A percentile compares a stretch with the other conserved stretches of the same genome.
phyloP scores from a whole-genome alignment of 2,329 filamentous ascomycete species.

The Stachybotrys echinatus region DNA sequence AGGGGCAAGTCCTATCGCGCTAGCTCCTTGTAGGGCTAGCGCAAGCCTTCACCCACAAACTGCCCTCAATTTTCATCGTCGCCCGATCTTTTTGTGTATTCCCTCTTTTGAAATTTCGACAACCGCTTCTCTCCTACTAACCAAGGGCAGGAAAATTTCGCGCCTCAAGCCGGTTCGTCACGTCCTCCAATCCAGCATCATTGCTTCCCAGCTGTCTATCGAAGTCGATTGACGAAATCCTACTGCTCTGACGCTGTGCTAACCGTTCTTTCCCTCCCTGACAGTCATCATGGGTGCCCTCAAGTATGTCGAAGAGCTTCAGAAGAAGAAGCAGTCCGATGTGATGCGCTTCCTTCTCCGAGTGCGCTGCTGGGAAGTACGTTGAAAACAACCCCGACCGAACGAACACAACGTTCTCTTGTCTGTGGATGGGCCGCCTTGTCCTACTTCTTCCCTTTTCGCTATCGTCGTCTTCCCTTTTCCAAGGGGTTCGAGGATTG shows the following conservation, averaged over 20 bases:
- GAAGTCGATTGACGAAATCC: too few relatives aligned
- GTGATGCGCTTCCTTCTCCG: slow-evolving; percentile 99
- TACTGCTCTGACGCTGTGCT: slow-evolving; percentile 12
- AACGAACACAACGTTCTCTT: not conserved
- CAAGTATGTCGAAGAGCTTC: slow-evolving; percentile 99
- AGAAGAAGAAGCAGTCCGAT: slow-evolving; percentile 99
- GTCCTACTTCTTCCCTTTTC: slow-evolving; percentile 12
- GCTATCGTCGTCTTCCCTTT: slow-evolving; percentile 7
- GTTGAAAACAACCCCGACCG: slow-evolving; percentile 42
- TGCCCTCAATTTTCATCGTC: slow-evolving; percentile 29
- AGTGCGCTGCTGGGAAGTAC: slow-evolving; percentile 99
- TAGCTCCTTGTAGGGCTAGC: slow-evolving; percentile 19
- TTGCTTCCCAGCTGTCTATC: not conserved
- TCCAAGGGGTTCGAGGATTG: slow-evolving; percentile 2
- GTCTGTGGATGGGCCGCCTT: slow-evolving; percentile 27
- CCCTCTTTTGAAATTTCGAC: slow-evolving; percentile 22
- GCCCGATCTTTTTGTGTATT: slow-evolving; percentile 18
- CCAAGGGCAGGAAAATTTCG: slow-evolving; percentile 27
- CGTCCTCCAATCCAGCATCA: slow-evolving; percentile 5
- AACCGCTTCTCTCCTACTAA: slow-evolving; percentile 28
- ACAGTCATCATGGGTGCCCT: slow-evolving; percentile 93
- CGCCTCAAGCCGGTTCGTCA: slow-evolving; percentile 31
- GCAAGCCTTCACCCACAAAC: slow-evolving; percentile 33
- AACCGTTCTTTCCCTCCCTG: slow-evolving; percentile 12
- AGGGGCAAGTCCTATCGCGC: slow-evolving; percentile 23